These are phyloP conservation scores for Chenopodium suecicum DNA, from an alignment of 148 eudicot genomes.

Conservation along the genomic window DNA sequence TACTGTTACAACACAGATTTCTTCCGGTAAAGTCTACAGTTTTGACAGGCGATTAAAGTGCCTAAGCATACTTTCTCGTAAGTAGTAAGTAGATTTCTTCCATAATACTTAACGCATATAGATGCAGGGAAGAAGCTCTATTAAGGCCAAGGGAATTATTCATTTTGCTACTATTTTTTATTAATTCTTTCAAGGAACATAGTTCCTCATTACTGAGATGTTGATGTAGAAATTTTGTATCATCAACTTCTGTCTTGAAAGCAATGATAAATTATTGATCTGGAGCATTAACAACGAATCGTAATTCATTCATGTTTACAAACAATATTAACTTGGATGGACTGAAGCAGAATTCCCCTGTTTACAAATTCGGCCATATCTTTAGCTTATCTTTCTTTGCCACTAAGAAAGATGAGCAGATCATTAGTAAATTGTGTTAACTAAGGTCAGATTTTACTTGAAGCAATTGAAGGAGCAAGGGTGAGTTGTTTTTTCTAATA, in stretches of 20 bases:
- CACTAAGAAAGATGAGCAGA: too few species aligned
- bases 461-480: background rate
- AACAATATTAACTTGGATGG: background rate
- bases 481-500: background rate
- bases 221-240: background rate
- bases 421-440: too few species aligned
- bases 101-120: background rate
- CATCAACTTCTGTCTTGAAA: background rate
- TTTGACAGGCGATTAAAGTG: slow-evolving; percentile 48
- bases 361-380: too few species aligned
- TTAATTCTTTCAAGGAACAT: slow-evolving; percentile 5
- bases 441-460: background rate
- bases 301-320: background rate
- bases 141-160: slow-evolving; percentile 13
- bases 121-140: slow-evolving; percentile 4
- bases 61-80: slow-evolving; percentile 37
- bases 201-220: slow-evolving; percentile 1
- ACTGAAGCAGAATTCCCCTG: background rate
- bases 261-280: background rate
- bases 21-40: slow-evolving; percentile 46
- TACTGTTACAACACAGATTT: slow-evolving; percentile 37
- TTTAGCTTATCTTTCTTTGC: too few species aligned
- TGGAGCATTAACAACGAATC: background rate
- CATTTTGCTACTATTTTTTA: background rate
- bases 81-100: slow-evolving; percentile 15